Percentiles rank a stretch among this genome's conserved stretches.
Evolutionary conservation across 108 stramenopile genomes (phyloP).

Genomic region (Phaeodactylum tricornutum): DNA sequence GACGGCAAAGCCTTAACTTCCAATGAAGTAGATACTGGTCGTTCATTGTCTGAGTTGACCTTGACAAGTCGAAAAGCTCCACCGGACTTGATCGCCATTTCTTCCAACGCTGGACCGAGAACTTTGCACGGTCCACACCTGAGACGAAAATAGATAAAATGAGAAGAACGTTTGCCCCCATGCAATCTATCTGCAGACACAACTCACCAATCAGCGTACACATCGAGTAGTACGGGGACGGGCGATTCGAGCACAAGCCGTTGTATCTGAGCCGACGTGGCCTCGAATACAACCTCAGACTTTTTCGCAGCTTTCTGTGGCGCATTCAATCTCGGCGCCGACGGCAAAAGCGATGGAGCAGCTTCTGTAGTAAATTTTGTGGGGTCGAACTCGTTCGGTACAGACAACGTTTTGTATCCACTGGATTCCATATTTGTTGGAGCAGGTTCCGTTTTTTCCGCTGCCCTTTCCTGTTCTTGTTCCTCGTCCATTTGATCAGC

Average conservation of each 20-base stretch:
- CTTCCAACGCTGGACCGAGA: conserved; percentile 72
- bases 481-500: conserved; percentile 76
- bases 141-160: conserved; percentile 1
- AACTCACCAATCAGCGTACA: conserved; percentile 75
- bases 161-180: neutral
- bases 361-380: conserved; percentile 18
- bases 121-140: conserved; percentile 66
- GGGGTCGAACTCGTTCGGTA: conserved; percentile 71
- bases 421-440: too few relatives aligned
- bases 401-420: conserved; percentile 21
- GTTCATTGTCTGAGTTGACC: conserved; percentile 77
- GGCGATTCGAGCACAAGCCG: conserved; percentile 75
- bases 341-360: conserved; percentile 13
- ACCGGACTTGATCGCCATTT: conserved; percentile 69
- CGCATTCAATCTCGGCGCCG: conserved; percentile 10
- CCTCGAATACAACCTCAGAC: conserved; percentile 72
- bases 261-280: conserved; percentile 57
- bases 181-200: conserved; percentile 1
- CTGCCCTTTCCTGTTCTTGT: conserved; percentile 26
- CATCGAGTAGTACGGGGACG: conserved; percentile 76
- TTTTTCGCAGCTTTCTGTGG: conserved; percentile 29
- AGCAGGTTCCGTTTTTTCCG: conserved; percentile 13
- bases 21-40: conserved; percentile 48
- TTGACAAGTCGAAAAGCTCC: conserved; percentile 80
- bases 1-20: conserved; percentile 78